phyloP scores from a whole-genome alignment of 768 basidiomycete genomes.

The Mycena kentingensis region DNA sequence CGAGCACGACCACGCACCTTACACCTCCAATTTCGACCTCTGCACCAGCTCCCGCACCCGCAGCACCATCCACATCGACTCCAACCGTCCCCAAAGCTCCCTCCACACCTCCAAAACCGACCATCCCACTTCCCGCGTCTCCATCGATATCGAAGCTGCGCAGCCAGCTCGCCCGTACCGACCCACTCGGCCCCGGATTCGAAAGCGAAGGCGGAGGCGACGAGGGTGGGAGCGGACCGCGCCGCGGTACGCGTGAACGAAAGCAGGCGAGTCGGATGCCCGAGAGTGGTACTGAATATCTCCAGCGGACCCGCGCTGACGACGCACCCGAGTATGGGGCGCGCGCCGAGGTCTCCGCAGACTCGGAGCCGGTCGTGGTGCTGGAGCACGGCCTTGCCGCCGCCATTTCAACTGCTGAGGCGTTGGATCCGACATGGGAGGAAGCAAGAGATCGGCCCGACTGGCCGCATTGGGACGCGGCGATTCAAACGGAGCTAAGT shows the following conservation, averaged over 20 bases:
- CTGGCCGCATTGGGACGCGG: conserved; percentile 29
- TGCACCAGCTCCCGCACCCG: neutral
- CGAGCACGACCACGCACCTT: conserved; percentile 8
- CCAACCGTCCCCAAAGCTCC: neutral
- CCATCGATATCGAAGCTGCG: too few relatives aligned
- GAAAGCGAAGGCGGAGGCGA: too few relatives aligned
- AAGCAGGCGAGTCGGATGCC: too few relatives aligned
- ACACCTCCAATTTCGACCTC: conserved; percentile 2
- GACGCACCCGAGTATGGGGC: too few relatives aligned
- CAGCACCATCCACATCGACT: neutral
- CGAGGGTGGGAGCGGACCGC: too few relatives aligned
- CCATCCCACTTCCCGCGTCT: neutral
- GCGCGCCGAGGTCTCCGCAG: too few relatives aligned
- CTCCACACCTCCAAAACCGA: neutral
- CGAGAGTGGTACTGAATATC: too few relatives aligned
- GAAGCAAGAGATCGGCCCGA: conserved; percentile 22
- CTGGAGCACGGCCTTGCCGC: conserved; percentile 1
- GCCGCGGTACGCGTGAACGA: too few relatives aligned
- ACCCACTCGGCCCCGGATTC: too few relatives aligned
- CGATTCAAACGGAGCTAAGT: conserved; percentile 24
- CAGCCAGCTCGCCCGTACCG: too few relatives aligned
- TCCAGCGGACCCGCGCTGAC: too few relatives aligned
- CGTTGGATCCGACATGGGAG: conserved; percentile 23
- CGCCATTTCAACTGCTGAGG: conserved; percentile 5
- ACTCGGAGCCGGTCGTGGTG: neutral